These are phyloP conservation scores for Aspergillus campestris DNA, from an alignment of 495 filamentous ascomycete species.

Conservation along the genomic window DNA sequence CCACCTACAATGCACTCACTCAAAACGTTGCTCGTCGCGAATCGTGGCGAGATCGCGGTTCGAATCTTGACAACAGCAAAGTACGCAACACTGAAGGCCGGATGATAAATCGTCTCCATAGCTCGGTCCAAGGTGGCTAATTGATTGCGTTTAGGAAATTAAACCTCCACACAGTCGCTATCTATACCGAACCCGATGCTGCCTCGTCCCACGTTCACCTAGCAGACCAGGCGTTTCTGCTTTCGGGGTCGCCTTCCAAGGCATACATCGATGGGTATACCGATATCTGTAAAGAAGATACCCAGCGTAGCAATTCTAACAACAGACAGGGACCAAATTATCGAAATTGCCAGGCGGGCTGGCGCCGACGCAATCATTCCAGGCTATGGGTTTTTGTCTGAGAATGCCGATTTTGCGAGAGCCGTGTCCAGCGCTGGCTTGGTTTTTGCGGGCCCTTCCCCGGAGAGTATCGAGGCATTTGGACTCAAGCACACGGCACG, in stretches of 20 bases:
- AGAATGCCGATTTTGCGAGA: constrained; percentile 50
- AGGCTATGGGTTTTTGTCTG: constrained; percentile 51
- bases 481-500: constrained; percentile 51
- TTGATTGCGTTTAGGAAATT: constrained; percentile 18
- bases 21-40: constrained; percentile 36
- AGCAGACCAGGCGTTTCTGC: constrained; percentile 43
- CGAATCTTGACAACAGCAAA: constrained; percentile 35
- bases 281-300: no score
- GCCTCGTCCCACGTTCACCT: constrained; percentile 44
- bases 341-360: constrained; percentile 36
- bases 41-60: constrained; percentile 53
- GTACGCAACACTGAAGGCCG: constrained; percentile 7
- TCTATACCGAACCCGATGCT: constrained; percentile 49
- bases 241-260: constrained; percentile 35
- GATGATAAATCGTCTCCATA: neutral
- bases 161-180: constrained; percentile 40
- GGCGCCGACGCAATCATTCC: constrained; percentile 44
- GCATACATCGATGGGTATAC: constrained; percentile 39
- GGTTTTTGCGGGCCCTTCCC: constrained; percentile 45
- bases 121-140: neutral
- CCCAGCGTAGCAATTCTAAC: neutral
- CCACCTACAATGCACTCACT: constrained; percentile 30
- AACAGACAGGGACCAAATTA: constrained; percentile 31
- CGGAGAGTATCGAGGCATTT: constrained; percentile 45
- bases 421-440: constrained; percentile 39